Base-by-base conservation (phyloP, 495 filamentous ascomycete species). In the Daldinia loculata region DNA sequence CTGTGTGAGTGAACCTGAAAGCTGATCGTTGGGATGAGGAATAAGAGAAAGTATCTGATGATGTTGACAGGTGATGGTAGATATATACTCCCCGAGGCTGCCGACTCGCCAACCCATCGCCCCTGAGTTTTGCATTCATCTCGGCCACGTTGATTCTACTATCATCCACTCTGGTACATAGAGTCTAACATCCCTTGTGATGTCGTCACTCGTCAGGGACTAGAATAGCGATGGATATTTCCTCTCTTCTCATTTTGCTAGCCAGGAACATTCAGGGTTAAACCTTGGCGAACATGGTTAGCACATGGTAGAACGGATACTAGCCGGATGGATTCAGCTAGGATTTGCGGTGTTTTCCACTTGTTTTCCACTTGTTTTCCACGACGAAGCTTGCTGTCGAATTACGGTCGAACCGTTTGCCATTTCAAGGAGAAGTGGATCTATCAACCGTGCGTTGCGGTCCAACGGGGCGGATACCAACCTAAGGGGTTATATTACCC, bases 1-100 rank as follows among this genome's bases (percentile, higher is more conserved):
- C 71, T 74, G 29, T 61, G 67, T 70, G 63, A 71, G 72, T 64
- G 63, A 71, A 63, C 67, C 67, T 63, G 63, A 66, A 69, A 71
- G 68, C 71, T 74, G 71, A 70, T 74, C 61, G 48, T 30, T 66
- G 65, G 15, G 56, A 66, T 70, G 71, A 67, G 43, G 71, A 70
- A 50, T 5, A 50, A 60, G 38, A 57, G 22, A 56, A 64, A 63
- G 34, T 19, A 26, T 11, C 12, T 32, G n/a, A 34, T 27, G 32
- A 48, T 29, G 30, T 27, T 26, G 71, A 38, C 58, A 43, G 71
- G 15, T 15, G 63, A 66, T 22, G 67, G 62, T 14, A 70, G 71
- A 74, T 74, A 74, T 74, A 74, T 74, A 69, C 67, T 22, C 29
- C 53, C n/a, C 57, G 29, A 34, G 58, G 17, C 43, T 17, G 56